Conservation (phyloP, 1,139 yeast genomes). For the Zygosaccharomyces sapae region DNA sequence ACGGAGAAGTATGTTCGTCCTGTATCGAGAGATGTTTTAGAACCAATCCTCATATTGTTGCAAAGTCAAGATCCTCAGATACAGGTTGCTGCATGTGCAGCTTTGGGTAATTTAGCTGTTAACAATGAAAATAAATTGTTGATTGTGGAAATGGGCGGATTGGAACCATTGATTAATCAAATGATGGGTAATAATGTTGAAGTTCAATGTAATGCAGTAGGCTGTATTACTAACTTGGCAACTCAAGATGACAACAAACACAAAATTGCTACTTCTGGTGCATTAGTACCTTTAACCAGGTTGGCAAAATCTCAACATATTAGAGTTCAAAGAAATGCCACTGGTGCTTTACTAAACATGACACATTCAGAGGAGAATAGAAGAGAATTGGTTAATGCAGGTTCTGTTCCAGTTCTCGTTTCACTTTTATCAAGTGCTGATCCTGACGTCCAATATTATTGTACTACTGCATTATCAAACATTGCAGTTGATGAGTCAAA, state of each 20-base stretch:
- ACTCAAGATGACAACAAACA: constrained; percentile 98
- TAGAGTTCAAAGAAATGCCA: constrained; percentile 96
- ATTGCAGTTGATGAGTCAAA: constrained; percentile 94
- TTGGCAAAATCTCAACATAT: constrained; percentile 91
- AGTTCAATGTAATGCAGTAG: constrained; percentile 98
- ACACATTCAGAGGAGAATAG: constrained; percentile 96
- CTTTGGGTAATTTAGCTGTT: constrained; percentile 93
- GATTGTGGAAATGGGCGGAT: constrained; percentile 97
- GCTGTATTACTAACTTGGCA: constrained; percentile 97
- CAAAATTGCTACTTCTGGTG: constrained; percentile 96
- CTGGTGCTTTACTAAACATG: constrained; percentile 96
- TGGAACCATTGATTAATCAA: constrained; percentile 92
- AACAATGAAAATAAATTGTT: constrained; percentile 89
- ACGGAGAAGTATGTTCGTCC: constrained; percentile 94
- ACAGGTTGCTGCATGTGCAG: constrained; percentile 98
- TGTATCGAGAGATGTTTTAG: constrained; percentile 85
- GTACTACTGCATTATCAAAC: constrained; percentile 94
- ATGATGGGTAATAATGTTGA: constrained; percentile 97
- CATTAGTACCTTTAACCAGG: constrained; percentile 86
- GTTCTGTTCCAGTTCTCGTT: constrained; percentile 94
- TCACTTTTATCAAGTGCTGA: constrained; percentile 82
- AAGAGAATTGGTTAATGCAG: constrained; percentile 94
- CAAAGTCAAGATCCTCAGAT: constrained; percentile 91
- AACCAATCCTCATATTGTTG: constrained; percentile 82
- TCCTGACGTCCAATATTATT: constrained; percentile 95